Base-by-base conservation (phyloP, 2,329 filamentous ascomycete species). In the Chlorencoelia australis region DNA sequence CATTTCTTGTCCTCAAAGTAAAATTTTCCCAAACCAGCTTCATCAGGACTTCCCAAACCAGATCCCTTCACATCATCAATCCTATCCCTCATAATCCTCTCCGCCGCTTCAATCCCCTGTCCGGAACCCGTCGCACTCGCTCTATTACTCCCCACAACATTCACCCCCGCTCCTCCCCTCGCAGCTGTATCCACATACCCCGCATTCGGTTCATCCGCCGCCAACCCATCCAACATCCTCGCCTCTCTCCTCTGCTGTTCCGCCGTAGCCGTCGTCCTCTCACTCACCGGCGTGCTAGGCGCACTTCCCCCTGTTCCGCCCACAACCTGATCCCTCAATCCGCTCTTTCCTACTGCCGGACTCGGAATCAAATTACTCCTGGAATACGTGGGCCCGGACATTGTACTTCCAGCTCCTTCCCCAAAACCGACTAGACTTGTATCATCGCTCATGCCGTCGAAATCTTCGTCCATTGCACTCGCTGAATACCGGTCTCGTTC, bases 351-450 rank as follows among this genome's bases (percentile, higher is more conserved):
- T 10, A 58, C 46, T 10, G 56, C 54, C 8, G 60, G 56, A 49
- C 62, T 59, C 40, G 55, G 41, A n/a, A 40, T 38, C 26, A 48
- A 49, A 60, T 44, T 54, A 62, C 47, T 64, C 66, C 45, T 60
- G 59, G 73, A 65, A 61, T 82, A 71, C 54, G 82, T 82, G 25
- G 84, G 84, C 0, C 86, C 86, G 41, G 79, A 85, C 39, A 88
- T 79, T 4, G 86, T 86, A 57, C 82, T 86, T 48, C 81, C 84
- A 7, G 89, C 88, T 21, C 88, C 89, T 58, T 95, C 88, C 33
- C 89, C 89, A 50, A 95, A 95, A 0, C 82, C 89, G 7, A 95
- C 89, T 5, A 95, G 68, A 44, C 82, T 89, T 2, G 80, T 84
- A 35, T 94, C 86, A 50, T 94, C 87, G 50, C 83, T 89, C 70